Evolutionary conservation across 2,329 filamentous ascomycete genomes (phyloP).

Genomic region (Claviceps humidiphila): DNA sequence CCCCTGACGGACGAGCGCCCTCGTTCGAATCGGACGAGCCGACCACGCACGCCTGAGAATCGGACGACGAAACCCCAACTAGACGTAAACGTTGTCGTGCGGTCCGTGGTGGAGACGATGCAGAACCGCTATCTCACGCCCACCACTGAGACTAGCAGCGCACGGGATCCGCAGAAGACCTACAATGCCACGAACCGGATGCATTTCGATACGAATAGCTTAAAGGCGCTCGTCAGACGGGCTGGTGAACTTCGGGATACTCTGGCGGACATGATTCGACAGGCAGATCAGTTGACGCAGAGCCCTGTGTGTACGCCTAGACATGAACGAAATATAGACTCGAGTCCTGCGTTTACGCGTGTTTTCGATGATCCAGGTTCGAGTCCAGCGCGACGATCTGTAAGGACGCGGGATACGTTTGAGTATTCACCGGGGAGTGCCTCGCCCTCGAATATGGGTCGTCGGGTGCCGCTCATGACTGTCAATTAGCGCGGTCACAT

Average conservation of each 20-base stretch:
- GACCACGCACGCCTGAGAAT: slow-evolving; percentile 28
- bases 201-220: slow-evolving; percentile 55
- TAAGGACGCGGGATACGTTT: slow-evolving; percentile 38
- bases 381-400: slow-evolving; percentile 35
- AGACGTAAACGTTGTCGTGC: slow-evolving; percentile 37
- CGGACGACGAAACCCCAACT: slow-evolving; percentile 16
- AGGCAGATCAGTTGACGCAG: slow-evolving; percentile 42
- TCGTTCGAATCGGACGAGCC: slow-evolving; percentile 24
- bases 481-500: slow-evolving; percentile 29
- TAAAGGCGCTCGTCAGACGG: slow-evolving; percentile 52
- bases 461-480: slow-evolving; percentile 52
- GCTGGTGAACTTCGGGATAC: slow-evolving; percentile 46
- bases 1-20: slow-evolving; percentile 26
- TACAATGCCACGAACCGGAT: slow-evolving; percentile 35
- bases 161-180: slow-evolving; percentile 14
- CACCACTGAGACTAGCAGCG: slow-evolving; percentile 21
- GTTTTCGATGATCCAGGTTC: slow-evolving; percentile 51
- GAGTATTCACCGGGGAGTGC: slow-evolving; percentile 39
- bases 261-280: slow-evolving; percentile 46
- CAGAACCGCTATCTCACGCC: slow-evolving; percentile 34
- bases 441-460: slow-evolving; percentile 34
- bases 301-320: slow-evolving; percentile 41
- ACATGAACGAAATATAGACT: slow-evolving; percentile 32
- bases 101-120: slow-evolving; percentile 52
- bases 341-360: slow-evolving; percentile 53